Base-by-base conservation (phyloP, 2,329 filamentous ascomycete genomes). In the Parasarocladium wereldwijsianum region DNA sequence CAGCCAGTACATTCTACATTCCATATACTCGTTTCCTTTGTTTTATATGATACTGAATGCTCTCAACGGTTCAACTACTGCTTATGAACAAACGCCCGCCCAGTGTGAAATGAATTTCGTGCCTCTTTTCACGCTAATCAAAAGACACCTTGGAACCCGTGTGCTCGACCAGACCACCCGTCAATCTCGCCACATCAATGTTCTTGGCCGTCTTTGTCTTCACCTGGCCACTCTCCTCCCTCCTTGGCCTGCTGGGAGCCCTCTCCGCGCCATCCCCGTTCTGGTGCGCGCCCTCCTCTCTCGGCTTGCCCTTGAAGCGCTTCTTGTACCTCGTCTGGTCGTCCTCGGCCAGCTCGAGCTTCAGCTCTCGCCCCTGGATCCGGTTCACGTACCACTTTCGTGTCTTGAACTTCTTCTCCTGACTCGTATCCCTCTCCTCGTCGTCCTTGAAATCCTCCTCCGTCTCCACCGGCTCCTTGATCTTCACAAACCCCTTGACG, bases 281-380 rank as follows among this genome's bases (percentile, higher is more conserved):
- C 21, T 40, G 41, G 20, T 41, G 39, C 29, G 40, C 36, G 18
- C 39, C 43, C 40, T 57, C 40, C 34, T 50, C 39, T 29, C 32
- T 38, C 41, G 51, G 53, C 38, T 55, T 58, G 8, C 20, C 31
- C 18, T 83, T 80, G 47, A 80, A 96, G 2, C 90, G 73, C 64
- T 96, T 98, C 62, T 87, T 87, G 55, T 98, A 98, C 34, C 90
- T 64, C 19, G 73, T 72, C 42, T 83, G 75, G 34, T 86, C 74
- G 52, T 96, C 90, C 57, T 98, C 90, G 13, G 90, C 90, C 44
- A 87, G 85, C 52, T 98, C 87, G 50, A 90, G 75, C 49, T 87
- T 82, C 40, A 98, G 64, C 38, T 75, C 67, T 17, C 90, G 71
- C 17, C 86, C 85, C 30, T 79, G 62, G 33, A 94, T 66, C 43